These are phyloP conservation scores for Chlamydomonas asymmetrica DNA, from an alignment of 139 green algal genomes.

Conservation along the genomic window DNA sequence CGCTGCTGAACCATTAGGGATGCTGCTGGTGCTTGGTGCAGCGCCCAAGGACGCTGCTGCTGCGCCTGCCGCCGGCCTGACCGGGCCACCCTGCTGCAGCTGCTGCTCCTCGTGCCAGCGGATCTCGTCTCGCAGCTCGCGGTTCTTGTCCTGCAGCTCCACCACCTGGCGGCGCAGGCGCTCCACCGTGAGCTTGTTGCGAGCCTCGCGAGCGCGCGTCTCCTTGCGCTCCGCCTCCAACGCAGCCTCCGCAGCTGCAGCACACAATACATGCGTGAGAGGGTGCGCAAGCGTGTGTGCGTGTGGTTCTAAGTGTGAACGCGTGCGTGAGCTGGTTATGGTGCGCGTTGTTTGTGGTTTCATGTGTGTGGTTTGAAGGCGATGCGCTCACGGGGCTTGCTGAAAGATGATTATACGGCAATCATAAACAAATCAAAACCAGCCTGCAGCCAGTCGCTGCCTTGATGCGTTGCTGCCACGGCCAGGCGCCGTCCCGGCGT, in stretches of 20 bases:
- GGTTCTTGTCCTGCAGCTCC: slow-evolving; percentile 69
- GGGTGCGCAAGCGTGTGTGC: no score
- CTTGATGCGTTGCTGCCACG: no score
- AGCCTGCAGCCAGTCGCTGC: no score
- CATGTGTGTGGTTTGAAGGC: no score
- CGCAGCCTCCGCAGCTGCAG: slow-evolving; percentile 52
- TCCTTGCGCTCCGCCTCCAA: slow-evolving; percentile 68
- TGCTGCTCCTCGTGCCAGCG: slow-evolving; percentile 70
- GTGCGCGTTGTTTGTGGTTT: no score
- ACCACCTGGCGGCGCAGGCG: slow-evolving; percentile 76
- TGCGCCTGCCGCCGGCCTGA: neutral
- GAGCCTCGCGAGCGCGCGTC: slow-evolving; percentile 60
- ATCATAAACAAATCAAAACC: no score
- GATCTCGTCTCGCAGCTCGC: slow-evolving; percentile 77
- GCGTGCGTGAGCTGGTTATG: no score
- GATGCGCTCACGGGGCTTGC: no score
- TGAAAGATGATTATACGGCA: no score
- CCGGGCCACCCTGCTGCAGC: slow-evolving; percentile 38
- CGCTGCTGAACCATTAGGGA: neutral
- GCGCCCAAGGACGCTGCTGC: slow-evolving; percentile 9
- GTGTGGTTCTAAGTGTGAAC: no score
- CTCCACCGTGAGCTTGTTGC: slow-evolving; percentile 81
- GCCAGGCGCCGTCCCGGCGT: no score
- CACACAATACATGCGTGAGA: no score
- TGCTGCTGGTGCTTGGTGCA: slow-evolving; percentile 6